Conservation (phyloP, 2,329 filamentous ascomycete genomes). For the Penicillium sp. region DNA sequence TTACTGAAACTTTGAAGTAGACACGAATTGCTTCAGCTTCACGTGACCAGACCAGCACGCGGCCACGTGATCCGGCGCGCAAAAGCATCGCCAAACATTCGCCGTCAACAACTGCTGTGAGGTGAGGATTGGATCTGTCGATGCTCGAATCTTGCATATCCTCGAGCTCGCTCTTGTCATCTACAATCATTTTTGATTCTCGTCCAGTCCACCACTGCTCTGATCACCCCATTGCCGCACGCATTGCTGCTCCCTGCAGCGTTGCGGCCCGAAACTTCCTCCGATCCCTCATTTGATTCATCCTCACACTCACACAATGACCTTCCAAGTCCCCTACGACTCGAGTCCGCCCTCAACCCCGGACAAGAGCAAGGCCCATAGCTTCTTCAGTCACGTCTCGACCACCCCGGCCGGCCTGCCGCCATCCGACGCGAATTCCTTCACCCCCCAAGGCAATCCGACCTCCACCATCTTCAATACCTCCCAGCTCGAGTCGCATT, state of each 20-base stretch:
- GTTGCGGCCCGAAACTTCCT: conserved; percentile 25
- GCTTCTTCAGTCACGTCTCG: conserved; percentile 50
- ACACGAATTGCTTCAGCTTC: too few relatives aligned
- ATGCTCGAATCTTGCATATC: too few relatives aligned
- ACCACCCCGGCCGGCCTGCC: conserved; percentile 63
- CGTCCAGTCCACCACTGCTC: not conserved
- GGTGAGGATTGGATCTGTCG: too few relatives aligned
- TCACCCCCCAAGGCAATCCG: conserved; percentile 60
- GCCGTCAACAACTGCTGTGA: too few relatives aligned
- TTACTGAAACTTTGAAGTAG: too few relatives aligned
- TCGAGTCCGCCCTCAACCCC: conserved; percentile 46
- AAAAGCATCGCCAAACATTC: too few relatives aligned
- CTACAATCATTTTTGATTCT: not conserved
- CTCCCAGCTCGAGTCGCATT: conserved; percentile 50
- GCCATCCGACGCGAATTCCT: conserved; percentile 57
- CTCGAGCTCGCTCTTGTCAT: too few relatives aligned
- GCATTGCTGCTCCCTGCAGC: conserved; percentile 11
- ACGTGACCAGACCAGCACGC: too few relatives aligned
- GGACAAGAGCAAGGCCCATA: conserved; percentile 37
- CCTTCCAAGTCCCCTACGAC: conserved; percentile 40
- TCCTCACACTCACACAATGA: conserved; percentile 28
- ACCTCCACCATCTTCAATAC: conserved; percentile 57
- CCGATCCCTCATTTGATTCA: conserved; percentile 9
- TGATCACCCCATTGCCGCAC: not conserved
- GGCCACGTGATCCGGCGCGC: too few relatives aligned